phyloP scores from a whole-genome alignment of 306 rosid species.

The Quercus wislizeni region DNA sequence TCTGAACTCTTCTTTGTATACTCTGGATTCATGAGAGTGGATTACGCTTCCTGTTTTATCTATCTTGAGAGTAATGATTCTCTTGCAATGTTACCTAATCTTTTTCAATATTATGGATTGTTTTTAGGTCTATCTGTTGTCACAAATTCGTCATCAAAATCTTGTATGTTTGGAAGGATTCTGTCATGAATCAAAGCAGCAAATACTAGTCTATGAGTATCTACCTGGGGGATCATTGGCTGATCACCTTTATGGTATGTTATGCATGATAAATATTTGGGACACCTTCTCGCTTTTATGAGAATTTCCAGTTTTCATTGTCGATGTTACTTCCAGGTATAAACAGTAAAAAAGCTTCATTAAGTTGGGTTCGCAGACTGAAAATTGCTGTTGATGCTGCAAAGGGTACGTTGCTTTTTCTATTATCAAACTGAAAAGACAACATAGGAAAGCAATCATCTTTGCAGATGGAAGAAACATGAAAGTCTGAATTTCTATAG shows the following conservation, averaged over 20 bases:
- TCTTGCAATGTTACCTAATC: not conserved
- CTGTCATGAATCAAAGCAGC: slow-evolving; percentile 85
- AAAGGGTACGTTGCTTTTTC: slow-evolving; percentile 50
- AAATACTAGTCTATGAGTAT: slow-evolving; percentile 88
- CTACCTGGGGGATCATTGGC: slow-evolving; percentile 91
- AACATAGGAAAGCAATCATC: not conserved
- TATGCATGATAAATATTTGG: not conserved
- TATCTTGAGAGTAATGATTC: not conserved
- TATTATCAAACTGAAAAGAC: not conserved
- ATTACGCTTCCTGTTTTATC: slow-evolving; percentile 1
- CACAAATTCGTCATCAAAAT: slow-evolving; percentile 80
- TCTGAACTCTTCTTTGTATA: slow-evolving; percentile 6
- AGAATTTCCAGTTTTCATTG: not conserved
- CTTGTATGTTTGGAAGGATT: slow-evolving; percentile 92
- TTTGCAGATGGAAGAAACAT: not conserved
- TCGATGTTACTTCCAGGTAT: slow-evolving; percentile 42
- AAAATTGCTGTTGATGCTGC: slow-evolving; percentile 96
- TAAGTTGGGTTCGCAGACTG: slow-evolving; percentile 93
- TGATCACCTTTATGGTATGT: slow-evolving; percentile 79
- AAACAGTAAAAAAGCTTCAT: slow-evolving; percentile 48
- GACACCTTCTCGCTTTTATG: not conserved
- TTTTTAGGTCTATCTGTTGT: slow-evolving; percentile 69
- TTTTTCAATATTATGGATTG: slow-evolving; percentile 6
- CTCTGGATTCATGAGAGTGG: not conserved
- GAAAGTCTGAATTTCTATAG: not conserved